These are phyloP conservation scores for Suillus hirtellus DNA, from an alignment of 768 basidiomycete genomes.

Conservation along the genomic window DNA sequence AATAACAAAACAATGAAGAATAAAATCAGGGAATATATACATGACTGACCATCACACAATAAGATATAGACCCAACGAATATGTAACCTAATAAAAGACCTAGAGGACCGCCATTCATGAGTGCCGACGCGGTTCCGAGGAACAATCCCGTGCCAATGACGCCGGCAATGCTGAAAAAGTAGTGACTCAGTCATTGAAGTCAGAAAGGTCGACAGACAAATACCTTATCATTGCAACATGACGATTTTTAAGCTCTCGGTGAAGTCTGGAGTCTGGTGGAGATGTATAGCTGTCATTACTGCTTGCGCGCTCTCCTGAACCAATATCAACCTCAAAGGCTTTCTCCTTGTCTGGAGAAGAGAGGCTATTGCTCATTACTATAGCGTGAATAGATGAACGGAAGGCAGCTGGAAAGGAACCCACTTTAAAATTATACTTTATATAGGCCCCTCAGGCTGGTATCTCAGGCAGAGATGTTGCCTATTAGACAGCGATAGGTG, in stretches of 20 bases:
- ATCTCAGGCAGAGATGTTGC: neutral
- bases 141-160: conserved; percentile 45
- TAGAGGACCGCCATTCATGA: conserved; percentile 45
- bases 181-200: neutral
- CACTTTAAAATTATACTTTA: conserved; percentile 29
- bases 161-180: conserved; percentile 29
- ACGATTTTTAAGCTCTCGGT: conserved; percentile 34
- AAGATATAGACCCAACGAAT: conserved; percentile 38
- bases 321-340: neutral
- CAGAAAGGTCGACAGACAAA: neutral
- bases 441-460: conserved; percentile 29
- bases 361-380: neutral
- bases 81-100: conserved; percentile 47
- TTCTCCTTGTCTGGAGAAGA: conserved; percentile 1
- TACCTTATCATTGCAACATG: conserved; percentile 40
- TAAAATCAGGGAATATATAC: conserved; percentile 22
- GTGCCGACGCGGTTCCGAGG: conserved; percentile 35
- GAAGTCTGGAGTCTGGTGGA: conserved; percentile 9
- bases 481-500: neutral
- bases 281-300: neutral
- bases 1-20: neutral
- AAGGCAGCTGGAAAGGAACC: neutral
- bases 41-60: conserved; percentile 38
- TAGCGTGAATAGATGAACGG: neutral
- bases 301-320: neutral